Base-by-base conservation (phyloP, 805 yeast species). In the Priceomyces carsonii region DNA sequence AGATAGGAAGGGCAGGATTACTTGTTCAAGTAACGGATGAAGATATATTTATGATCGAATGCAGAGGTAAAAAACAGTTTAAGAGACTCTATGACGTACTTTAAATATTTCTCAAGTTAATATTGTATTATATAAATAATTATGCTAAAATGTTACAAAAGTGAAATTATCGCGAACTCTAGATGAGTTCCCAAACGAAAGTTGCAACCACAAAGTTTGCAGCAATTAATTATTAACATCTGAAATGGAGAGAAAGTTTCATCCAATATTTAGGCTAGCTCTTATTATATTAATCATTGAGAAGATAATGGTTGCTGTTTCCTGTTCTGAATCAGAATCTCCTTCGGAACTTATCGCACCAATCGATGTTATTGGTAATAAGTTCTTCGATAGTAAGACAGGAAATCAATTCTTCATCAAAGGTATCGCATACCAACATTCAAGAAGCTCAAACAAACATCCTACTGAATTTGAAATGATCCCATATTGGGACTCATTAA, bases 371-470 rank as follows among this genome's bases (percentile, higher is more conserved):
- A 63, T 68, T 18, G 93, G 91, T 5, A 82, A 76, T 69, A 82
- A 85, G 61, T 88, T 91, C 62, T 88, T 83, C 61, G 76, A 79
- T 61, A 63, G 81, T 13, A 71, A 69, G 45, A 77, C 81, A 45
- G 91, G 89, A 8, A 75, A 84, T 27, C 95, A 87, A 64, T 90
- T 90, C 64, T 90, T 80, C 62, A 75, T 90, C 53, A 82, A 79
- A 53, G 97, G 97, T 47, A 75, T 88, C 33, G 95, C 95, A 0
- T 88, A 89, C 63, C 96, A 89, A 63, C 80, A 82, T 28, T 75
- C 80, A 47, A 71, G 80, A 9, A 75, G 77, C 34, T n/a, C n/a
- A n/a, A n/a, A n/a, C n/a, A n/a, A n/a, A n/a, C n/a, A n/a, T n/a
- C n/a, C n/a, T n/a, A n/a, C n/a, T n/a, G 69, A 67, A 44, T 52